Percentiles rank a stretch among this genome's conserved stretches.
Conservation (phyloP, 306 rosid genomes). For the Ziziphus jujuba region DNA sequence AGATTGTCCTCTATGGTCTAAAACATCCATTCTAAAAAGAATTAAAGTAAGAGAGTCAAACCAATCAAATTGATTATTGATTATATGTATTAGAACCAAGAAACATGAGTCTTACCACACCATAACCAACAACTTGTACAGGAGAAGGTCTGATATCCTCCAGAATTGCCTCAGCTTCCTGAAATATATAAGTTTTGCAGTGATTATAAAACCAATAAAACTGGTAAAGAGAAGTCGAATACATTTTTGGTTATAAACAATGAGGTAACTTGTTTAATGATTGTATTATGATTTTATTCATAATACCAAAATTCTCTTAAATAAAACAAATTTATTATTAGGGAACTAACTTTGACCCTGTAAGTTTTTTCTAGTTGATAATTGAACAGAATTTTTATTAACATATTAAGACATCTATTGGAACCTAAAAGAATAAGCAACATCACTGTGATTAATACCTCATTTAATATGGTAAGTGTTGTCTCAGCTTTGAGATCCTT, state of each 20-base stretch:
- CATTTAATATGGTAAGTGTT: slow-evolving; percentile 69
- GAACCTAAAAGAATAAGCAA: slow-evolving; percentile 13
- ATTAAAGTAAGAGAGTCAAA: neutral
- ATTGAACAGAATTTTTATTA: no score
- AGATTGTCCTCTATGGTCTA: no score
- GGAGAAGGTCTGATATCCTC: slow-evolving; percentile 73
- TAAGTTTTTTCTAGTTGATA: no score
- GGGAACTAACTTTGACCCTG: no score
- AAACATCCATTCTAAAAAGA: no score
- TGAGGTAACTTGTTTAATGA: no score
- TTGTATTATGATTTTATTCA: no score
- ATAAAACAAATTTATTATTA: no score
- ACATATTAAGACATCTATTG: no score
- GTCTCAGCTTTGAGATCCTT: slow-evolving; percentile 93
- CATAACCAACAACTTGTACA: slow-evolving; percentile 62
- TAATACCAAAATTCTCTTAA: no score
- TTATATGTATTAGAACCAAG: slow-evolving; percentile 16
- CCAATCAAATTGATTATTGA: slow-evolving; percentile 26
- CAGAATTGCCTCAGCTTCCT: slow-evolving; percentile 98
- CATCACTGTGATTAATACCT: slow-evolving; percentile 45
- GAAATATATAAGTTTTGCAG: slow-evolving; percentile 34
- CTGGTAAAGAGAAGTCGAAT: neutral
- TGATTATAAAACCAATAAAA: neutral
- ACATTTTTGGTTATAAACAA: no score
- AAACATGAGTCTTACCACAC: slow-evolving; percentile 61